Evolutionary conservation across 306 rosid genomes (phyloP), one percentile per base, ranked within the genome.

Genomic region (Cicer judaicum): DNA sequence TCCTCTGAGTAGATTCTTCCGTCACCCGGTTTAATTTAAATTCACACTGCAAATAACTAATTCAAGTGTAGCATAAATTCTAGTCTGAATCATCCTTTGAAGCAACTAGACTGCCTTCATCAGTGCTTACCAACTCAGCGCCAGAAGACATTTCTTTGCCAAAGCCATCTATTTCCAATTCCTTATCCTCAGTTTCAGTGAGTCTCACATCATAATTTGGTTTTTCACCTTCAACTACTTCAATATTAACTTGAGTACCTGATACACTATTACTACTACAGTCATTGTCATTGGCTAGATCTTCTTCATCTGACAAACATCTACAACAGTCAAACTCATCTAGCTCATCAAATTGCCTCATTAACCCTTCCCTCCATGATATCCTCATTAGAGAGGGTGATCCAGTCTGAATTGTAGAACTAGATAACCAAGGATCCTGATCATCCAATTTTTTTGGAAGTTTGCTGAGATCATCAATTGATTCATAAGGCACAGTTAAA

Each of bases 251-350:
- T 64, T 65, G 83, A 74, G 87, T 75, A 82, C 81, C 74, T 34
- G 80, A 62, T 38, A 76, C 67, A 39, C 44, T 75, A 29, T 77
- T 67, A 72, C 59, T 64, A 71, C 54, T 42, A 82, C 64, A 48
- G 69, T 79, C 77, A 60, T 75, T 77, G 68, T 80, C 80, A 64
- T 73, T 73, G 68, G 36, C 67, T 55, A 84, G 83, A 67, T 83
- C 86, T 65, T 92, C 98, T 71, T 89, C 96, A 64, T 89, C 98
- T 56, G 97, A 93, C 76, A 91, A 84, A 81, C 92, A 89, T 79
- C 86, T 87, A 85, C 97, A 93, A 73, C 80, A 65, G 74, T 91
- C 98, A 38, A 84, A 78, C 18, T 91, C 96, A 73, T 88, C 93
- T 77, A 80, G 75, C 56, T 91, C 91, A 13, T 78, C 64, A 36